Base-by-base conservation (phyloP, 331 rosid genomes). In the Arachis monticola region DNA sequence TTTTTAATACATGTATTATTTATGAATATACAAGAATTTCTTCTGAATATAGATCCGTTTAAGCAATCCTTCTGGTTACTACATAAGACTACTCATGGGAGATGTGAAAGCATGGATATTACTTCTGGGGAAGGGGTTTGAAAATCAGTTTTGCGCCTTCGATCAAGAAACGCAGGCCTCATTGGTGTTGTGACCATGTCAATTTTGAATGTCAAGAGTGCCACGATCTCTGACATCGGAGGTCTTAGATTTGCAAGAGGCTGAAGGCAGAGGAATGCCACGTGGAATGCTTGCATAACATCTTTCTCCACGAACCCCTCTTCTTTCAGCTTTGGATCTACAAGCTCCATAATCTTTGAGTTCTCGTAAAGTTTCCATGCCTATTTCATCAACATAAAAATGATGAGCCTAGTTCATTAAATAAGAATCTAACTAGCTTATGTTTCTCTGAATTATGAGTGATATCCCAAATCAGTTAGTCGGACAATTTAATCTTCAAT, bases 191-290 rank as follows among this genome's bases (percentile, higher is more conserved):
- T 81, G 8, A 74, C 60, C 80, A 87, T 81, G 70, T 88, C 85
- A 6, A 81, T 77, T 76, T 88, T 90, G 86, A 81, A 82, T 64
- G 96, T 87, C 74, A 90, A 67, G 82, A 88, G 81, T 60, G 94
- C 87, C 7, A 88, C 96, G 12, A 88, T 85, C 80, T 85, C 85
- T 61, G 96, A 92, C 96, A 92, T 90, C 0, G 87, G 91, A 45
- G 96, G 95, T 53, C 98, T 84, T 63, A 85, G 75, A 77, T 83
- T 72, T 64, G 88, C 86, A 50, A 80, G 88, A 65, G 96, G 86
- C 65, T 92, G 94, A 65, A 92, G 91, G 60, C 96, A 90, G 5
- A 92, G 74, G 72, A 90, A 86, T 40, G 92, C 91, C 7, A 92
- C 96, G 52, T 88, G 86, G 79, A 81, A 88, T 80, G 89, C 84